Base-by-base conservation (phyloP, 169 alveolate species). In the Blepharisma undulans region DNA sequence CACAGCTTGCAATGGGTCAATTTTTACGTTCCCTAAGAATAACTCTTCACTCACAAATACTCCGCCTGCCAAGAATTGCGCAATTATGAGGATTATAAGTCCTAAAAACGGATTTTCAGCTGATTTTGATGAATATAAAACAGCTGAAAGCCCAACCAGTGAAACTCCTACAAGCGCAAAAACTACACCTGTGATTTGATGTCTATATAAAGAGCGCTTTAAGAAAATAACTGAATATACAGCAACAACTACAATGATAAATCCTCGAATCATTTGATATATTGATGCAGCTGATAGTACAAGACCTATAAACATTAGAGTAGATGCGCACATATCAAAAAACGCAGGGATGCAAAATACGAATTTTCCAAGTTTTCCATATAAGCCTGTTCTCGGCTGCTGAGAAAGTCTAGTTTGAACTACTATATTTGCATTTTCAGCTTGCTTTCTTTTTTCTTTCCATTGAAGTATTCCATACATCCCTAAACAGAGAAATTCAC, bases 221-320 rank as follows among this genome's bases (percentile, higher is more conserved):
- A 96, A 89, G 89, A 93, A 93, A 32, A 94, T 27, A 29, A 33
- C 77, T 36, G 96, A 89, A 87, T 93, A 89, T 3, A 92, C 2
- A 22, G 96, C 94, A 33, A 96, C 95, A 32, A 94, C 93, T 30
- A 96, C 92, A 61, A 96, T 94, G 82, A 94, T 95, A n/a, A 92
- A 90, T 22, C 96, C 98, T 92, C 96, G 93, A 21, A 84, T 25
- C 89, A 84, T 84, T 87, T 96, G 95, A 80, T 94, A 96, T 79
- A 96, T 92, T 80, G 94, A 86, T 21, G 98, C 93, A 60, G 95
- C 87, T 71, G 92, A 74, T 77, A 91, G 84, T 2, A 94, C 94
- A 76, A 96, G 84, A 0, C 95, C 98, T 86, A 96, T 85, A 84
- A 95, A 93, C 94, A 93, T 94, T 33, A 94, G 84, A 36, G 96